Base-by-base conservation (phyloP, 345 rosid genomes). In the Aquilaria yunnanensis region DNA sequence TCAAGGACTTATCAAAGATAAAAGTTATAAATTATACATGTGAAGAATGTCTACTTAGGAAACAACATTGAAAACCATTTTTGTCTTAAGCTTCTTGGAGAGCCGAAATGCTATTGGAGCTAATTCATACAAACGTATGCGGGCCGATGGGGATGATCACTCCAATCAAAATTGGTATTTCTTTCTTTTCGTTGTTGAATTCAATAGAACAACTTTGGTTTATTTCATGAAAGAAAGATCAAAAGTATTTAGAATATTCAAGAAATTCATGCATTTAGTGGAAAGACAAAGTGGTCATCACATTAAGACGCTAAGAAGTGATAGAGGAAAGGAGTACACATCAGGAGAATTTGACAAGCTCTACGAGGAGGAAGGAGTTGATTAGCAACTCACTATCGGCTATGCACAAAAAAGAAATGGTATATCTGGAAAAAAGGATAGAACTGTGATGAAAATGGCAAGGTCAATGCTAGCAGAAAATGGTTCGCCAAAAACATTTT, bases 151-250 rank as follows among this genome's bases (percentile, higher is more conserved):
- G 32, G 37, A 5, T 29, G n/a, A 10, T 12, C 37, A 10, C 31
- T 55, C 37, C 2, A 3, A 55, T 14, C n/a, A 32, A 10, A 55
- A 32, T 1, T 7, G 30, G 37, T 55, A 55, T 12, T 55, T 55
- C 59, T 3, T 55, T 4, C 29, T 55, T 12, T 55, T 55, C 30
- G 12, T 55, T 55, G 59, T 7, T 55, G 59, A 55, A 7, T 55
- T 12, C 30, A 55, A 4, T 16, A 1, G 0, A 55, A 55, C 12
- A 29, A 55, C 59, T 13, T 55, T 4, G 59, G 59, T 32, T 32
- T 55, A 55, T 55, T 55, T 55, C 30, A 14, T 55, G n/a, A 55
- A 55, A 55, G 37, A 55, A 16, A 55, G 5, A 55, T 55, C 12
- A 16, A 12, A 55, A 32, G 32, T 29, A 10, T 29, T 55, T 55